Evolutionary conservation across 805 yeast genomes (phyloP).

Genomic region (Schwanniomyces sp.): DNA sequence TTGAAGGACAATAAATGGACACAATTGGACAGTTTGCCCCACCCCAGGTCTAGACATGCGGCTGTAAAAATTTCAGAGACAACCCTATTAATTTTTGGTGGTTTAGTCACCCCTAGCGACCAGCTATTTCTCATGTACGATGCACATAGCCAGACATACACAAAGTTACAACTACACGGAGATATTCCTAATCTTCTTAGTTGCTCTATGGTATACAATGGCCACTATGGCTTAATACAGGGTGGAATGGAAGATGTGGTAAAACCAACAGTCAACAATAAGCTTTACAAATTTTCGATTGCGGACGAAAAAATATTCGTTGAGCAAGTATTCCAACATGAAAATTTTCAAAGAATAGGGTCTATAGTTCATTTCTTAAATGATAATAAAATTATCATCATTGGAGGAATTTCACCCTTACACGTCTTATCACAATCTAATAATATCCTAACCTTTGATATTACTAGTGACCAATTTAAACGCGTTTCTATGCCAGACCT

Average conservation of each 20-base stretch:
- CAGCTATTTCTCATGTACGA: slow-evolving; percentile 20
- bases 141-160: slow-evolving; percentile 9
- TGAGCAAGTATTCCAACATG: slow-evolving; percentile 16
- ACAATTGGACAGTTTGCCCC: slow-evolving; percentile 35
- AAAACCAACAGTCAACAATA: slow-evolving; percentile 28
- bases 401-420: slow-evolving; percentile 57
- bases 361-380: slow-evolving; percentile 32
- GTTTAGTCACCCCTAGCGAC: slow-evolving; percentile 19
- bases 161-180: slow-evolving; percentile 11
- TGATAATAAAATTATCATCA: slow-evolving; percentile 39
- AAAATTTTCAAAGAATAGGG: slow-evolving; percentile 50
- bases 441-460: slow-evolving; percentile 37
- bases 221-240: slow-evolving; percentile 37
- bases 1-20: slow-evolving; percentile 38
- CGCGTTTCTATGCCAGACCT: slow-evolving; percentile 26
- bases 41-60: slow-evolving; percentile 53
- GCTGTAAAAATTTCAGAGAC: slow-evolving; percentile 24
- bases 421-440: slow-evolving; percentile 29
- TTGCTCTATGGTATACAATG: slow-evolving; percentile 33
- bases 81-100: slow-evolving; percentile 53
- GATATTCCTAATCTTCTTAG: slow-evolving; percentile 28
- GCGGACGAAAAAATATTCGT: slow-evolving; percentile 15
- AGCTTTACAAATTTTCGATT: slow-evolving; percentile 35
- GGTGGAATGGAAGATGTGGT: slow-evolving; percentile 46
- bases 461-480: slow-evolving; percentile 12